Conservation (phyloP, 2,329 filamentous ascomycete species). For the Fusarium verticillioides region DNA sequence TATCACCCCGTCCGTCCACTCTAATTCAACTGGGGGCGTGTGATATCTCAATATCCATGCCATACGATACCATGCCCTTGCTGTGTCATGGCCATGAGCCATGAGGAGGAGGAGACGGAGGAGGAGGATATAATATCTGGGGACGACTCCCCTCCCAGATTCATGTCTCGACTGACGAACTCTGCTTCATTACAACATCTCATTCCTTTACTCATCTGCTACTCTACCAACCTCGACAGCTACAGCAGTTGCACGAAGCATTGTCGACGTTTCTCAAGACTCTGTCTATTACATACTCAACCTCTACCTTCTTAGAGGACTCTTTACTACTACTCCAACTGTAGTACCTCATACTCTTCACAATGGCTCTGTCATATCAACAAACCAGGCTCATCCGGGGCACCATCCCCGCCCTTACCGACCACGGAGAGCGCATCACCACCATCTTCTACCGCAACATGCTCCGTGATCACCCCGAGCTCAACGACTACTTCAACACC, state of each 20-base stretch:
- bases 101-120: background rate
- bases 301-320: background rate
- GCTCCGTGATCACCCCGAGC: constrained; percentile 71
- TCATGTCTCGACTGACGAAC: background rate
- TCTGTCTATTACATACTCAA: background rate
- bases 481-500: constrained; percentile 76
- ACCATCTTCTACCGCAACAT: constrained; percentile 78
- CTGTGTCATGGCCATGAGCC: constrained; percentile 11
- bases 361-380: constrained; percentile 58
- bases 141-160: constrained; percentile 11
- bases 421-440: constrained; percentile 76
- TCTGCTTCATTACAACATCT: constrained; percentile 9
- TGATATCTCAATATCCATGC: constrained; percentile 12
- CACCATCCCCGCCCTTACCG: constrained; percentile 74
- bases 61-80: constrained; percentile 14
- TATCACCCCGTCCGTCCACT: constrained; percentile 14
- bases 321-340: constrained; percentile 1
- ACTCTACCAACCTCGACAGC: background rate
- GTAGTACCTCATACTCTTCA: constrained; percentile 6
- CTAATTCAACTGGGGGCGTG: constrained; percentile 25
- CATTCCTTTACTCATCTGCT: constrained; percentile 3
- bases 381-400: constrained; percentile 75
- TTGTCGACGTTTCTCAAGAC: background rate
- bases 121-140: constrained; percentile 41
- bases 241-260: background rate